Evolutionary conservation across 2,329 filamentous ascomycete genomes (phyloP).

Genomic region (Botrytis byssoidea): DNA sequence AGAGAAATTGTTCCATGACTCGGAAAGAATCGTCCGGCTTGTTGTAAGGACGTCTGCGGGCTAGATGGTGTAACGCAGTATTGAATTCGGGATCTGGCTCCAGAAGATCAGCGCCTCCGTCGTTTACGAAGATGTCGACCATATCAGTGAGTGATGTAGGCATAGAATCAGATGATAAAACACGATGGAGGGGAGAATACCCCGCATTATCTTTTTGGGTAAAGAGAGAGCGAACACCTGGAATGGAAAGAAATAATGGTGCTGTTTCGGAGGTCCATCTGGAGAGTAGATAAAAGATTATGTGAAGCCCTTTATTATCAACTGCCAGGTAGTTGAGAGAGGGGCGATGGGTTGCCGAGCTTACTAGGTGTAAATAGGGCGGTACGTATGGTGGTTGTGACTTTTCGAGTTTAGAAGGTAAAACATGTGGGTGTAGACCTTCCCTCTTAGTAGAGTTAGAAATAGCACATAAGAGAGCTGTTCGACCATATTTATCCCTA

Average conservation of each 20-base stretch:
- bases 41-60: neutral
- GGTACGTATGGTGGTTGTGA: neutral
- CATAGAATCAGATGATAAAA: no score
- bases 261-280: neutral
- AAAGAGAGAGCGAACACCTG: neutral
- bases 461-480: neutral
- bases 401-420: neutral
- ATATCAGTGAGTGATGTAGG: no score
- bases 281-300: neutral
- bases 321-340: neutral
- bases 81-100: slow-evolving; percentile 23
- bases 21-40: neutral
- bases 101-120: slow-evolving; percentile 20
- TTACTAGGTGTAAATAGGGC: neutral
- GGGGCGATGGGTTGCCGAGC: neutral
- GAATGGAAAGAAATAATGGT: neutral
- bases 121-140: neutral
- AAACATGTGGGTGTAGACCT: neutral
- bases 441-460: neutral
- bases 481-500: neutral
- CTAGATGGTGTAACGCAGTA: slow-evolving; percentile 26
- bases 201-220: slow-evolving; percentile 24
- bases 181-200: slow-evolving; percentile 15
- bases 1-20: slow-evolving; percentile 9
- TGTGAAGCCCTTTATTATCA: slow-evolving; percentile 1